Evolutionary conservation across 208 protist species (phyloP), one percentile per base, ranked within the genome.

Genomic region (Histomonas meleagridis): DNA sequence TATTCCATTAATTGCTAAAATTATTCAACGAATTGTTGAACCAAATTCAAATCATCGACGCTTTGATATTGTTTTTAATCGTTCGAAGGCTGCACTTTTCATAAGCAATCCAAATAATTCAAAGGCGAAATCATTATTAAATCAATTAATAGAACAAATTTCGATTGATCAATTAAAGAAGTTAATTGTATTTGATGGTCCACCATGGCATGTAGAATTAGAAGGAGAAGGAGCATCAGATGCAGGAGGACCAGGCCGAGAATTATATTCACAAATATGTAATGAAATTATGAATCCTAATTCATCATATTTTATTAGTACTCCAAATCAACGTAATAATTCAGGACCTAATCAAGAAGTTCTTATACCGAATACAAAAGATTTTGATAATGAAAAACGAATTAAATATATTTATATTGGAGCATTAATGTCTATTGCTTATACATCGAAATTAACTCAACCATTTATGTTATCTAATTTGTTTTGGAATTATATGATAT

Each of bases 111-210:
- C 76, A 38, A 28, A 86, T 38, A 57, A 40, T 4, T 46, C 76
- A 10, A 16, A 86, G 2, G 76, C 76, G 18, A 55, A 51, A 51
- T 55, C 46, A 26, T 28, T 86, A 5, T 57, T 86, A 18, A 46
- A 86, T 38, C 76, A 86, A 55, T 7, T 86, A 18, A 55, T 86
- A 38, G 40, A 51, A 18, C 76, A 86, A 86, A 48, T 86, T 86
- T 21, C 76, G 7, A 28, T 65, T 5, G 23, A 28, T 26, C 60
- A 65, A 65, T 26, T 65, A 5, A n/a, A 10, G 7, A 12, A n/a
- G 7, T n/a, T 65, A 5, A 10, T 5, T 5, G 21, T 32, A 28
- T 26, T 26, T 5, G n/a, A 28, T 28, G 7, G 23, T 65, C 21
- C n/a, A n/a, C 60, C 60, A n/a, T 65, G 60, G 60, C 60, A 65